phyloP scores from a whole-genome alignment of 1,284 basidiomycete species.

The Tilletia indica region DNA sequence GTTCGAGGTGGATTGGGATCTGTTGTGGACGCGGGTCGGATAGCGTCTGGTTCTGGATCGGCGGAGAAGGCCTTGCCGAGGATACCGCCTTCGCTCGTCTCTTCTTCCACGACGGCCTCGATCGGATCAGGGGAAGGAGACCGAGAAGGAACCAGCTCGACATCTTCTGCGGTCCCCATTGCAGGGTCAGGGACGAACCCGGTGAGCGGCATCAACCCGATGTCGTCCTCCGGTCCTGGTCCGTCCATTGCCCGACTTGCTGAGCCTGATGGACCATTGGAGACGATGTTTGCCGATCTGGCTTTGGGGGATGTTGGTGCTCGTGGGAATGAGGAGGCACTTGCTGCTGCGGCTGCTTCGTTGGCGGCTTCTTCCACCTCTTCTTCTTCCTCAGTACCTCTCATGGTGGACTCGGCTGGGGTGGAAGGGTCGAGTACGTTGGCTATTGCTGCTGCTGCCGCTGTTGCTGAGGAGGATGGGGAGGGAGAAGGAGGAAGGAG shows the following conservation, averaged over 20 bases:
- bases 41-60: too few relatives aligned
- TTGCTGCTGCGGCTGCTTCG: slow-evolving; percentile 8
- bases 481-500: neutral
- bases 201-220: slow-evolving; percentile 8
- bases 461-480: neutral
- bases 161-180: neutral
- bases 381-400: neutral
- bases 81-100: neutral
- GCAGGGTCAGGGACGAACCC: slow-evolving; percentile 4
- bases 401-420: neutral
- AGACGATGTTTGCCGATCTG: slow-evolving; percentile 14
- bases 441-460: neutral
- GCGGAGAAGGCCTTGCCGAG: slow-evolving; percentile 13
- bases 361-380: neutral
- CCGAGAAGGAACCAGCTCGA: neutral
- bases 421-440: neutral
- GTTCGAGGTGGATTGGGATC: too few relatives aligned
- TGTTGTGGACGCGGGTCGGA: too few relatives aligned
- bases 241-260: neutral
- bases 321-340: slow-evolving; percentile 12
- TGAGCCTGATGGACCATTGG: slow-evolving; percentile 2
- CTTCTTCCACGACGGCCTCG: neutral
- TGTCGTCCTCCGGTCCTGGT: neutral
- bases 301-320: slow-evolving; percentile 10
- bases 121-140: neutral